Conservation (phyloP, 108 stramenopile species). For the Chaetoceros tenuissimus region DNA sequence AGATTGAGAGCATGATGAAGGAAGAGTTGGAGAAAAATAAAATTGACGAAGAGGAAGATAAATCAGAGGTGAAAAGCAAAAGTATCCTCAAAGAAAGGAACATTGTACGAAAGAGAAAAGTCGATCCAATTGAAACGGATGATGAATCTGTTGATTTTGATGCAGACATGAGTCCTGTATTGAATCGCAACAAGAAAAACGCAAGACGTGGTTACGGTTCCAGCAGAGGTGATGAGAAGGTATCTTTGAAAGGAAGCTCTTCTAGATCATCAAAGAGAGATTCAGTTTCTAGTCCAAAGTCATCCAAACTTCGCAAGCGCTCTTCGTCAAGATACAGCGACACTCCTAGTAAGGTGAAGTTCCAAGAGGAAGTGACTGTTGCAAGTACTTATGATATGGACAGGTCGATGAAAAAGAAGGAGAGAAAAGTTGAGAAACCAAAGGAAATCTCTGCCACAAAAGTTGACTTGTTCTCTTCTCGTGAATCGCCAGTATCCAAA, state of each 20-base stretch:
- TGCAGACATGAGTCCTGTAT: no score
- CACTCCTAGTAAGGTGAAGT: no score
- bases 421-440: neutral
- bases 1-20: neutral
- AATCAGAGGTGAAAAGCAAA: neutral
- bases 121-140: neutral
- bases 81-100: neutral
- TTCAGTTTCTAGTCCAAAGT: neutral
- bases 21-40: neutral
- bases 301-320: no score
- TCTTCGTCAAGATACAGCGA: no score
- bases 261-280: neutral
- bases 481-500: no score
- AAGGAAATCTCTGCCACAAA: no score
- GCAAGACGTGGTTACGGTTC: neutral
- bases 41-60: neutral
- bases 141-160: no score
- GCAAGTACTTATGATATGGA: neutral
- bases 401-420: neutral
- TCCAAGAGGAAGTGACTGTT: neutral
- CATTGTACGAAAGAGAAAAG: neutral
- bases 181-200: neutral
- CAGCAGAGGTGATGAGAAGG: neutral
- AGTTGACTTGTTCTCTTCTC: no score
- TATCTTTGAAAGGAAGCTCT: neutral